These are phyloP conservation scores for Ogataea chonburiensis DNA, from an alignment of 805 yeast genomes.

Conservation along the genomic window DNA sequence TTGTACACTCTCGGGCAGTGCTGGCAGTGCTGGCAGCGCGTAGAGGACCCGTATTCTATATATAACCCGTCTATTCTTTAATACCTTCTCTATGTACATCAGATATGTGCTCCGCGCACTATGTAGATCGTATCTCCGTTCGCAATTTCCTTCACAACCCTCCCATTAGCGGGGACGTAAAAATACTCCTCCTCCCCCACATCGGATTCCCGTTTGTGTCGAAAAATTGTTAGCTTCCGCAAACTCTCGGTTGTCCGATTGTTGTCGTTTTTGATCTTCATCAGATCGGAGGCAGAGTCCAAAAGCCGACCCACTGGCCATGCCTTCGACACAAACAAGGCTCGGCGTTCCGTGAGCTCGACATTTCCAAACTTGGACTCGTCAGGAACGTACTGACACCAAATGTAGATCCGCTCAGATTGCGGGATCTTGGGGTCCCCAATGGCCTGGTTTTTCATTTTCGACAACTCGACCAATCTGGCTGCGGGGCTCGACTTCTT, in stretches of 20 bases:
- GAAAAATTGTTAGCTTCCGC: conserved; percentile 49
- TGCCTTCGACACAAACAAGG: conserved; percentile 48
- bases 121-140: conserved; percentile 53
- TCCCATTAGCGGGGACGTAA: conserved; percentile 36
- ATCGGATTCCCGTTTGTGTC: conserved; percentile 30
- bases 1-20: too few relatives aligned
- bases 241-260: conserved; percentile 42
- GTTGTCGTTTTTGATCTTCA: conserved; percentile 50
- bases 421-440: conserved; percentile 48
- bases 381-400: conserved; percentile 43
- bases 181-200: conserved; percentile 31
- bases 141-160: conserved; percentile 41
- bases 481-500: conserved; percentile 22
- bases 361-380: conserved; percentile 16
- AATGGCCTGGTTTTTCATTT: conserved; percentile 45
- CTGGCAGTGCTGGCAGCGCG: too few relatives aligned
- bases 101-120: conserved; percentile 45
- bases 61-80: too few relatives aligned
- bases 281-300: conserved; percentile 48
- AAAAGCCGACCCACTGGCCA: conserved; percentile 63
- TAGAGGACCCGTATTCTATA: too few relatives aligned
- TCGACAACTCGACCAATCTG: conserved; percentile 36
- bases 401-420: conserved; percentile 48
- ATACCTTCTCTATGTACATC: conserved; percentile 1
- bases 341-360: conserved; percentile 22